Evolutionary conservation across 148 eudicot genomes (phyloP), one percentile per base, ranked within the genome.

Genomic region (Polygonum aviculare): DNA sequence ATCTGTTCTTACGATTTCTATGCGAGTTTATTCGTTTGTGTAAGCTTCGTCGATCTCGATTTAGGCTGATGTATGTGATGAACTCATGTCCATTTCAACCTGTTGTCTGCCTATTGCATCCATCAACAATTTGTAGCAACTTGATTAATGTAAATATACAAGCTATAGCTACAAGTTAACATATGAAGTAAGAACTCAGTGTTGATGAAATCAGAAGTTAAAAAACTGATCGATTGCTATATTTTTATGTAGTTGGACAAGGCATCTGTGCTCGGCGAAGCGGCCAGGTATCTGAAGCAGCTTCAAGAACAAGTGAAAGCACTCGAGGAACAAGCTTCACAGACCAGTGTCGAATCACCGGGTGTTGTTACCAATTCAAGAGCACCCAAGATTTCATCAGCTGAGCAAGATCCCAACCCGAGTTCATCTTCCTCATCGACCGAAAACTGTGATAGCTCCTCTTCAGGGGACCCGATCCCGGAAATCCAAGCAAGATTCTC

Each of bases 211-310:
- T 60, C 5, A 11, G 26, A 60, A n/a, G 22, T 54, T 60, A 19
- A 31, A 2, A 3, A 16, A 19, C 12, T 47, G 12, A 1, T 12
- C 54, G 18, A 3, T 50, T 7, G 2, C 2, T 50, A 50, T 16
- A 50, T 50, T 50, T 7, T 18, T 14, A 51, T 67, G 70, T 35
- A 81, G 79, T 79, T 79, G 72, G 87, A 85, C 81, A 85, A 85
- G 79, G 92, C 92, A 47, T 85, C 97, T 2, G 87, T 92, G n/a
- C 90, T 92, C 11, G 90, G 80, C 44, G 94, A 90, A 63, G 92
- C 97, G 2, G 81, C 86, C 0, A 84, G 85, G 77, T 85, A 92
- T 86, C 52, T 92, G 72, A 90, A 92, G 80, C 86, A 86, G 14
- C 93, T 92, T 7, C 88, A 92, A 79, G 90, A 88, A 10, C 83